Base-by-base conservation (phyloP, 495 filamentous ascomycete species). In the Penicillium antarcticum region DNA sequence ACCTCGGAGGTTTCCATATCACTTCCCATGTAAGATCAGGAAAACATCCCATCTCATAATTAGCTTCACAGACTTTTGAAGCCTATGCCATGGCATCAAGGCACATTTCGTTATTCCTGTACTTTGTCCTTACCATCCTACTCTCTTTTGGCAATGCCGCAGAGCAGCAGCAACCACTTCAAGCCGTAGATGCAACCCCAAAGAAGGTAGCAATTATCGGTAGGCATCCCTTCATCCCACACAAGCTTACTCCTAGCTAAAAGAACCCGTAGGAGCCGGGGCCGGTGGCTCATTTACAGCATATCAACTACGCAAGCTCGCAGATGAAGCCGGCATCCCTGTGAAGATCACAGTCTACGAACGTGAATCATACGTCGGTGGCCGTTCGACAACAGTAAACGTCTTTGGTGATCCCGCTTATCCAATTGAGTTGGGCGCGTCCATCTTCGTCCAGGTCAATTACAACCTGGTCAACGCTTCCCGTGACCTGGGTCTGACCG, bases 321-420 rank as follows among this genome's bases (percentile, higher is more conserved):
- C 89, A 16, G 64, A 75, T 2, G 55, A 78, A 35, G 62, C 74
- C 5, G 78, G 72, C 10, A 62, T 80, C 17, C 70, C 70, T 5
- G 60, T 89, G 39, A 84, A 94, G 54, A 86, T 97, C 62, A 97
- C 91, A 12, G 76, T 99, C 41, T 97, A 88, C 63, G 95, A 97
- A 62, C 87, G 87, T 38, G 82, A 80, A 14, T 70, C 76, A 21
- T 89, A 87, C 62, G 77, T 97, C 24, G 95, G 94, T 2, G 94
- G 94, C 21, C 87, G 94, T 11, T 88, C 88, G 19, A 94, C 91
- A 6, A 97, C 94, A 16, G 86, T 97, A 31, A 78, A 95, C 63
- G 87, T 83, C 0, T 90, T 87, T 54, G 81, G 82, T 54, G 77
- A 94, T 58, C 76, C 86, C 4, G 60, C 74, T 0, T 68, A 82